phyloP scores from a whole-genome alignment of 352 stramenopile species.

The Pythium oligandrum region DNA sequence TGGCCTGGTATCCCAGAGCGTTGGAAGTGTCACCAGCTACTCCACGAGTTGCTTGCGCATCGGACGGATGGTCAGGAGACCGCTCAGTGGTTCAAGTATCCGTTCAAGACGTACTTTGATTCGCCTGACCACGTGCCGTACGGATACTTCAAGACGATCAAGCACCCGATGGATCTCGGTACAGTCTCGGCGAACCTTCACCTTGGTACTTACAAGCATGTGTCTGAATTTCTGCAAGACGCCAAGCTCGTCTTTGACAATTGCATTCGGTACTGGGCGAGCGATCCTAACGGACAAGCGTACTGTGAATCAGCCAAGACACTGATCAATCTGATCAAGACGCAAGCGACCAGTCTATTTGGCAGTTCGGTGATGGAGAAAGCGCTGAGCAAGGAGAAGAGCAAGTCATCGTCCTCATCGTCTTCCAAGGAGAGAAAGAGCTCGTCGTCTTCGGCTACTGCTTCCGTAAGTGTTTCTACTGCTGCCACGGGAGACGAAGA shows the following conservation, averaged over 20 bases:
- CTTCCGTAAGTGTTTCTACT: slow-evolving; percentile 2
- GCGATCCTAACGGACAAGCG: slow-evolving; percentile 63
- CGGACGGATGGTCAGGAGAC: slow-evolving; percentile 74
- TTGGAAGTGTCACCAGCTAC: slow-evolving; percentile 82
- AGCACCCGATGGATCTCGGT: slow-evolving; percentile 76
- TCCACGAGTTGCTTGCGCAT: slow-evolving; percentile 71
- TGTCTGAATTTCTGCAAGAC: slow-evolving; percentile 48
- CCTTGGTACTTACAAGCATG: slow-evolving; percentile 57
- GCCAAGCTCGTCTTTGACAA: slow-evolving; percentile 85
- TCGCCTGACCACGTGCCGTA: slow-evolving; percentile 80
- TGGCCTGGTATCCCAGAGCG: slow-evolving; percentile 67
- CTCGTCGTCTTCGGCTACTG: slow-evolving; percentile 10
- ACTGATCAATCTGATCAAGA: slow-evolving; percentile 48
- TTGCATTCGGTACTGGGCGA: slow-evolving; percentile 78
- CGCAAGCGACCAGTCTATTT: slow-evolving; percentile 33
- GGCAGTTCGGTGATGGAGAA: slow-evolving; percentile 22
- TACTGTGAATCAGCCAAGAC: slow-evolving; percentile 76
- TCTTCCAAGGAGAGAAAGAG: slow-evolving; percentile 28
- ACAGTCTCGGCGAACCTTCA: slow-evolving; percentile 72
- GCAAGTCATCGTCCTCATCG: slow-evolving; percentile 12
- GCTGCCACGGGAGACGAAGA: slow-evolving; percentile 16
- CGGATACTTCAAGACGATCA: slow-evolving; percentile 78
- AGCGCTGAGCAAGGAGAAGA: slow-evolving; percentile 21
- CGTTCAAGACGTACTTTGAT: slow-evolving; percentile 80
- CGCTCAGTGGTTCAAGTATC: slow-evolving; percentile 87